phyloP scores from a whole-genome alignment of 1,139 yeast species.

The Suhomyces panamericanus region DNA sequence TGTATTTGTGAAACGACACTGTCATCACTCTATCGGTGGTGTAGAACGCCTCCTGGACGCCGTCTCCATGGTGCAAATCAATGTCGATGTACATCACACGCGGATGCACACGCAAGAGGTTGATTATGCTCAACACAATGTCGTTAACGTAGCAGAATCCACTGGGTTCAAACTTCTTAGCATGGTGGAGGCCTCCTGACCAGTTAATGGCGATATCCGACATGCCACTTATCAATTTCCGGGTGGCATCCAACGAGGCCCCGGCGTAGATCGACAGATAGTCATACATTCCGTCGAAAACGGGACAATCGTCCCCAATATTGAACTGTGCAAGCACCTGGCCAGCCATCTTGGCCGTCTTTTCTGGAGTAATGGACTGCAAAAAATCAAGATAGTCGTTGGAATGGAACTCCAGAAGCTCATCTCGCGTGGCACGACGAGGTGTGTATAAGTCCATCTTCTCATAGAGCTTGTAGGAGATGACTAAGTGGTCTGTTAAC shows the following conservation, averaged over 20 bases:
- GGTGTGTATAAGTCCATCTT: slow-evolving; percentile 89
- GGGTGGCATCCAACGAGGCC: slow-evolving; percentile 88
- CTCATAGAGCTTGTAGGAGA: slow-evolving; percentile 81
- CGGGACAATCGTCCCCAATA: slow-evolving; percentile 97
- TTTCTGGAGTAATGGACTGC: slow-evolving; percentile 80
- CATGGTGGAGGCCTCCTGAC: slow-evolving; percentile 97
- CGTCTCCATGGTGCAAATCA: slow-evolving; percentile 97
- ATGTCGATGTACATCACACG: slow-evolving; percentile 92
- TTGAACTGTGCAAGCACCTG: slow-evolving; percentile 71
- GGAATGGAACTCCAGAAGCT: slow-evolving; percentile 77
- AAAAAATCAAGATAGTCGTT: slow-evolving; percentile 85
- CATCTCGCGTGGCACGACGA: slow-evolving; percentile 76
- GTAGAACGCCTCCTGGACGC: slow-evolving; percentile 96
- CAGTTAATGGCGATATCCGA: slow-evolving; percentile 96
- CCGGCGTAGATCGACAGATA: slow-evolving; percentile 88
- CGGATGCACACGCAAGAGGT: slow-evolving; percentile 81
- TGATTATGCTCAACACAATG: slow-evolving; percentile 83
- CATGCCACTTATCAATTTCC: slow-evolving; percentile 78
- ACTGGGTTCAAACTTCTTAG: slow-evolving; percentile 89
- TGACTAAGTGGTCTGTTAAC: slow-evolving; percentile 90
- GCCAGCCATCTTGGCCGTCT: slow-evolving; percentile 57
- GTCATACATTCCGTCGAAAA: slow-evolving; percentile 91
- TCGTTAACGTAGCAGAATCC: slow-evolving; percentile 97
- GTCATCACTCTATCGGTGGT: slow-evolving; percentile 96
- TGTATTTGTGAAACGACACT: slow-evolving; percentile 89